Conservation (phyloP, 495 filamentous ascomycete species). For the Polyplosphaeria fusca region DNA sequence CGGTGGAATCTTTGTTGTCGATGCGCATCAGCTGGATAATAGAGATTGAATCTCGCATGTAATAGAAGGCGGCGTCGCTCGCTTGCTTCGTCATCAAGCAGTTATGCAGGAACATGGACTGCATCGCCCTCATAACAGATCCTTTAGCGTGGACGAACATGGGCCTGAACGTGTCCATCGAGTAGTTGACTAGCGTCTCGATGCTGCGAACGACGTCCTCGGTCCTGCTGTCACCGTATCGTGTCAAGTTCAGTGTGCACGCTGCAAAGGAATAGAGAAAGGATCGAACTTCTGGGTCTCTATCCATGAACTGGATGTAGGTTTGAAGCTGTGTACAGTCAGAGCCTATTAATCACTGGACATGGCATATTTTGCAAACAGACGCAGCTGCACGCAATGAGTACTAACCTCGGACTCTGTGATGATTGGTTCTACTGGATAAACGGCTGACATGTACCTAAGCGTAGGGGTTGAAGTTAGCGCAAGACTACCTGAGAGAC, state of each 20-base stretch:
- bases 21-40: slow-evolving; percentile 58
- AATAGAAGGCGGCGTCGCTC: slow-evolving; percentile 57
- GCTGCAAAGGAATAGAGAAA: slow-evolving; percentile 31
- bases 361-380: too few relatives aligned
- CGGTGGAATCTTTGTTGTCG: slow-evolving; percentile 55
- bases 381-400: too few relatives aligned
- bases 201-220: slow-evolving; percentile 3
- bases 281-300: slow-evolving; percentile 20
- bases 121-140: slow-evolving; percentile 25
- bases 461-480: too few relatives aligned
- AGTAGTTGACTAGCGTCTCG: slow-evolving; percentile 9
- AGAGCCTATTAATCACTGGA: too few relatives aligned
- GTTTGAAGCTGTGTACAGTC: too few relatives aligned
- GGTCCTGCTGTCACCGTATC: slow-evolving; percentile 5
- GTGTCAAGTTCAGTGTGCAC: slow-evolving; percentile 32
- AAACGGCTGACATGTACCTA: slow-evolving; percentile 24
- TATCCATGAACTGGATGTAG: slow-evolving; percentile 26
- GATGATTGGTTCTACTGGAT: slow-evolving; percentile 34
- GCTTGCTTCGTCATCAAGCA: slow-evolving; percentile 32
- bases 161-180: slow-evolving; percentile 9
- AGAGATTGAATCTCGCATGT: slow-evolving; percentile 60
- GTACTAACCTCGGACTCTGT: slow-evolving; percentile 25
- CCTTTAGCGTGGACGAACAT: background rate
- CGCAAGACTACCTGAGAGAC: too few relatives aligned
- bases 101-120: slow-evolving; percentile 31